Conservation (phyloP, 2,329 filamentous ascomycete genomes). For the Neopestalotiopsis clavispora region DNA sequence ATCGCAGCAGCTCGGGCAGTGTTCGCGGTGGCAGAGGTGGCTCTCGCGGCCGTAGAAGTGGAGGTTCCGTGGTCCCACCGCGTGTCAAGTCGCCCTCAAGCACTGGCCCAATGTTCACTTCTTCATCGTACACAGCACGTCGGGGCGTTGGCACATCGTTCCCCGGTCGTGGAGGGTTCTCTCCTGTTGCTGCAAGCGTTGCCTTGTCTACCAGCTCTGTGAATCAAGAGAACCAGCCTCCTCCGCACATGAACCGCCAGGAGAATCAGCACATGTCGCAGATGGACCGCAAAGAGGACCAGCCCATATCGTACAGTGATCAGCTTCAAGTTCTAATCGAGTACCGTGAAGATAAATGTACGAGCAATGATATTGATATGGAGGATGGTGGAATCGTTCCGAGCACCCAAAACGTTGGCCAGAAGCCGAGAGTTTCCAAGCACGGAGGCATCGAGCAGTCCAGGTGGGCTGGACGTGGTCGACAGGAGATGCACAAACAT, state of each 20-base stretch:
- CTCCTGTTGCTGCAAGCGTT: background rate
- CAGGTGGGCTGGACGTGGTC: background rate
- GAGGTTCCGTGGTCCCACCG: background rate
- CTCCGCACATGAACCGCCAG: too few relatives aligned
- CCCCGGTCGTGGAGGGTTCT: conserved; percentile 10
- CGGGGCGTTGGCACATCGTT: background rate
- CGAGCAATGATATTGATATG: background rate
- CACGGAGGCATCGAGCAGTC: background rate
- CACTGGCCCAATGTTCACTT: background rate
- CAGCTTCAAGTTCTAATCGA: background rate
- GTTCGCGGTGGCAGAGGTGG: background rate
- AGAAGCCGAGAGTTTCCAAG: background rate
- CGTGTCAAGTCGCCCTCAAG: background rate
- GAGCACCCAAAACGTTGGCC: background rate
- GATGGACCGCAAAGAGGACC: background rate
- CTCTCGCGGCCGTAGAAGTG: background rate
- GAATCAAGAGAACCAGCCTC: background rate
- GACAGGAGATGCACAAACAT: background rate
- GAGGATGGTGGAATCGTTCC: background rate
- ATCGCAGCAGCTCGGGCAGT: background rate
- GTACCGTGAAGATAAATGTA: background rate
- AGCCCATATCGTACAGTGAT: background rate
- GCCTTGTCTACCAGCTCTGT: background rate
- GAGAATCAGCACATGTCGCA: background rate
- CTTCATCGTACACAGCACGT: background rate